Percentiles rank a stretch among this genome's conserved stretches.
These are phyloP conservation scores for Tolypocladium capitatum DNA, from an alignment of 2,329 filamentous ascomycete genomes.

Conservation along the genomic window DNA sequence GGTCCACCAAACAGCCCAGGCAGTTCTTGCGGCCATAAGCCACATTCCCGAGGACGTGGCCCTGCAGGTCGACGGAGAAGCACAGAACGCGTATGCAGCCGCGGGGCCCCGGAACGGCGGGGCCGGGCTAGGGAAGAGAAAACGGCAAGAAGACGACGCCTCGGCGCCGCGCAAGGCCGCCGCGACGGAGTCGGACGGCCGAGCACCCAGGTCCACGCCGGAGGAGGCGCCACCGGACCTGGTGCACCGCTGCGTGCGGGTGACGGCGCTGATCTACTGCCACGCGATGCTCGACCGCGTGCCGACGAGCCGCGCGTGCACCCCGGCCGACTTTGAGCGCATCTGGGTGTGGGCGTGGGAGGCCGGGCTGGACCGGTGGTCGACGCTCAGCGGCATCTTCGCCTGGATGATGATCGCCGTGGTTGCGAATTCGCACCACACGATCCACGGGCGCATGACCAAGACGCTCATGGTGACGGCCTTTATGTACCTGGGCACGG, in stretches of 20 bases:
- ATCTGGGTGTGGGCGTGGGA: constrained; percentile 36
- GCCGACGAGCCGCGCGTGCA: constrained; percentile 28
- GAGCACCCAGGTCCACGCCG: constrained; percentile 3
- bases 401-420: constrained; percentile 33
- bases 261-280: constrained; percentile 33
- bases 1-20: constrained; percentile 24
- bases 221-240: constrained; percentile 20
- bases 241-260: constrained; percentile 33
- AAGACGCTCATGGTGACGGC: constrained; percentile 30
- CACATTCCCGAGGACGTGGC: constrained; percentile 16
- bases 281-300: constrained; percentile 28
- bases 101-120: background rate
- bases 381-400: constrained; percentile 32
- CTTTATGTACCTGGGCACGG: constrained; percentile 31
- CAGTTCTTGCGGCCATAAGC: constrained; percentile 26
- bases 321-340: constrained; percentile 22
- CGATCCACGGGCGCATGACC: constrained; percentile 28
- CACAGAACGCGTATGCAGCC: background rate
- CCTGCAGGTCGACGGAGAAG: constrained; percentile 1
- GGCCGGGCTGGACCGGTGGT: constrained; percentile 32
- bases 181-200: constrained; percentile 1
- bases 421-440: constrained; percentile 23
- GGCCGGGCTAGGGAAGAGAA: constrained; percentile 5
- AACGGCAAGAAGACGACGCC: constrained; percentile 4
- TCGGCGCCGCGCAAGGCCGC: constrained; percentile 3